Evolutionary conservation across 441 rosid genomes (phyloP).

Genomic region (Pelargonium citronellum): DNA sequence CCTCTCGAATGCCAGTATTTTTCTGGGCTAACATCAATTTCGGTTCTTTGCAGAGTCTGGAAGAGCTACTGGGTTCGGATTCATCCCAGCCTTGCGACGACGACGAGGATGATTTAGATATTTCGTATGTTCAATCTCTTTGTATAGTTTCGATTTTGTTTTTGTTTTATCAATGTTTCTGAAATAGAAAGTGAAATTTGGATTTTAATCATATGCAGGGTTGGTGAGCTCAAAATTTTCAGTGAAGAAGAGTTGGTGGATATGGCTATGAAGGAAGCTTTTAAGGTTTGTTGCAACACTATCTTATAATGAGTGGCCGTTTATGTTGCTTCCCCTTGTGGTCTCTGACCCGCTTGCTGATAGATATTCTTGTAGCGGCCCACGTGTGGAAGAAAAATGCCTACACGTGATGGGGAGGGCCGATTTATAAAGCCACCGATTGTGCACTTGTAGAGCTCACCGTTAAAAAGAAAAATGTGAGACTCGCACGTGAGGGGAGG

Average conservation of each 20-base stretch:
- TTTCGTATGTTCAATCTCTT: slow-evolving; percentile 33
- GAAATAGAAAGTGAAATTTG: neutral
- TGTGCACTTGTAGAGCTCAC: too few species aligned
- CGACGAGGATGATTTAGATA: slow-evolving; percentile 26
- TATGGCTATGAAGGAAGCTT: slow-evolving; percentile 58
- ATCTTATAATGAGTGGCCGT: too few species aligned
- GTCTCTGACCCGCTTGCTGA: too few species aligned
- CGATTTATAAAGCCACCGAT: too few species aligned
- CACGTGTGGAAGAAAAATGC: too few species aligned
- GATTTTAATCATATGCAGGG: slow-evolving; percentile 30
- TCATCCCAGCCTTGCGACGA: slow-evolving; percentile 21
- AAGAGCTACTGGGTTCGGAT: slow-evolving; percentile 34
- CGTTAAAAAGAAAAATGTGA: too few species aligned
- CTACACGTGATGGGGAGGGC: too few species aligned
- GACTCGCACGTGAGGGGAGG: too few species aligned
- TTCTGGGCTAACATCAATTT: neutral
- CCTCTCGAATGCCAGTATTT: neutral
- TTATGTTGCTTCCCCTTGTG: too few species aligned
- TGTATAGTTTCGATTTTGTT: neutral
- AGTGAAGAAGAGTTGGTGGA: slow-evolving; percentile 59
- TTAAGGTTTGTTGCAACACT: slow-evolving; percentile 25
- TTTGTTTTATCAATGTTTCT: neutral
- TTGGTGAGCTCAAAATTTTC: slow-evolving; percentile 47
- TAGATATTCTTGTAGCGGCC: too few species aligned
- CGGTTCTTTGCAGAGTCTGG: slow-evolving; percentile 35